Conservation (phyloP, 306 rosid species). For the Trifolium pratense region DNA sequence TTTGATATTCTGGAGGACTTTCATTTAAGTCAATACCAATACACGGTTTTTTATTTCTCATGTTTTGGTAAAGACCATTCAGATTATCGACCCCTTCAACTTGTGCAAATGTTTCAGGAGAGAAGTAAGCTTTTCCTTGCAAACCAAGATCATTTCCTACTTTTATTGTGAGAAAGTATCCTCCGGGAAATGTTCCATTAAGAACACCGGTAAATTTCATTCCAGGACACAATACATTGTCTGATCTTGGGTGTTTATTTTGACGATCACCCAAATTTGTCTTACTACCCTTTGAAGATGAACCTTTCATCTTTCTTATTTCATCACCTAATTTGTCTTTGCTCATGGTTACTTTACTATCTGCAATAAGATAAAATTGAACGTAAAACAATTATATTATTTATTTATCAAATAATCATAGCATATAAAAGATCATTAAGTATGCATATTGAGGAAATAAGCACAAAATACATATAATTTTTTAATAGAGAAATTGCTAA, state of each 20-base stretch:
- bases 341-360: not conserved
- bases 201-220: not conserved
- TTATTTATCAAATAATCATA: not conserved
- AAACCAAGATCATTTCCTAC: not conserved
- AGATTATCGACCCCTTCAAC: too few relatives aligned
- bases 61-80: not conserved
- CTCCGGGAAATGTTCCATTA: not conserved
- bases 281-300: too few relatives aligned
- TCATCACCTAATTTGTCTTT: not conserved
- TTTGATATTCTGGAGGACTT: not conserved
- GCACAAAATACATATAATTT: too few relatives aligned
- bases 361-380: not conserved
- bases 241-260: not conserved
- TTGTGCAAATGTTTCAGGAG: not conserved
- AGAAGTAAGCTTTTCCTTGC: not conserved
- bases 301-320: not conserved
- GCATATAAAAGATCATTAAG: too few relatives aligned
- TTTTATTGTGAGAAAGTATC: not conserved
- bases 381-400: not conserved
- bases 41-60: not conserved
- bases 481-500: too few relatives aligned
- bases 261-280: not conserved
- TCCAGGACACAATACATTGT: not conserved
- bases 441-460: too few relatives aligned
- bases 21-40: not conserved